Evolutionary conservation across 2,329 filamentous ascomycete genomes (phyloP).

Genomic region (Gremmenia infestans): DNA sequence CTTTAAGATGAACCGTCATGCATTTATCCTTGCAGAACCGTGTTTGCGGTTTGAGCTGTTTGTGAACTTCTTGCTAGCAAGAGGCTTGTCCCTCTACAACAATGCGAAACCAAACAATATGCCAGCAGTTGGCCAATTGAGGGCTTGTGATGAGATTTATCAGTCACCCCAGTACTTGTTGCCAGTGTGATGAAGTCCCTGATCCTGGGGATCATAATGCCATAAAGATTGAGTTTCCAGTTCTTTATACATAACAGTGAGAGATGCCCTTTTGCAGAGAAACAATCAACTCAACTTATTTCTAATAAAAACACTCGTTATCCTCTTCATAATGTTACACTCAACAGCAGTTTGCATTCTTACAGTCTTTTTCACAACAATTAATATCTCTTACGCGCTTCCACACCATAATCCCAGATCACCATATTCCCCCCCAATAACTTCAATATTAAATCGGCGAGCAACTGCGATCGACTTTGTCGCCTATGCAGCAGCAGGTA

Average conservation of each 20-base stretch:
- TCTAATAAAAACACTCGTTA: background rate
- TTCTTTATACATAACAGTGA: slow-evolving; percentile 1
- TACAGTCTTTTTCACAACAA: background rate
- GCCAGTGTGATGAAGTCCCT: slow-evolving; percentile 9
- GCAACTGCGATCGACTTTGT: slow-evolving; percentile 19
- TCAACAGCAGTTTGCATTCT: background rate
- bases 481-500: slow-evolving; percentile 28
- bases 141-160: background rate
- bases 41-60: slow-evolving; percentile 1
- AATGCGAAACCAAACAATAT: slow-evolving; percentile 18
- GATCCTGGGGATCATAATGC: background rate
- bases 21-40: background rate
- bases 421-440: background rate
- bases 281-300: background rate
- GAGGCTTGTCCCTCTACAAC: slow-evolving; percentile 1
- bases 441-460: slow-evolving; percentile 4
- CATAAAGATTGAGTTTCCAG: background rate
- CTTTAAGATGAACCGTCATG: slow-evolving; percentile 8
- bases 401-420: slow-evolving; percentile 5
- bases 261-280: background rate
- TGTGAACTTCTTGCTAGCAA: slow-evolving; percentile 1
- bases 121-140: slow-evolving; percentile 10
- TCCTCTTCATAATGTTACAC: slow-evolving; percentile 8
- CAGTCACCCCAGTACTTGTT: background rate
- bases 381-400: slow-evolving; percentile 7